Percentiles rank a stretch among this genome's conserved stretches.
Conservation (phyloP, 1,284 basidiomycete genomes). For the Gymnopus androsaceus region DNA sequence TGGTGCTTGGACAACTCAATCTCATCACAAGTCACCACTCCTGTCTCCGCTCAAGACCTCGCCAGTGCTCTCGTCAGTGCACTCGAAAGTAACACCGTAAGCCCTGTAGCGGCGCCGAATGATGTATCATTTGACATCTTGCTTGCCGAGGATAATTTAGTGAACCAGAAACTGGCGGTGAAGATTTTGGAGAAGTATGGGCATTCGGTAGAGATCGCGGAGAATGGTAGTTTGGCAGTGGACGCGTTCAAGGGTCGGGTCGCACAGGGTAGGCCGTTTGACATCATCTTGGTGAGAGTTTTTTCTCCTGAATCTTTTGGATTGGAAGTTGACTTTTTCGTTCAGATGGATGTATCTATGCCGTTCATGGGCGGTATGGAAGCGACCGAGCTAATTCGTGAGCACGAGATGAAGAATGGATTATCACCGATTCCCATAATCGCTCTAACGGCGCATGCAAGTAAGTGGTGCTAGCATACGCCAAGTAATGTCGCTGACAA, state of each 20-base stretch:
- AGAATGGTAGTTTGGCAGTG: constrained; percentile 92
- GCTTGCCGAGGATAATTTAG: constrained; percentile 97
- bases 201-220: constrained; percentile 94
- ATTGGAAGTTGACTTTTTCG: constrained; percentile 8
- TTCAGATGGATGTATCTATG: constrained; percentile 97
- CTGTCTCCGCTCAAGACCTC: constrained; percentile 86
- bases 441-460: constrained; percentile 90
- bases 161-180: constrained; percentile 96
- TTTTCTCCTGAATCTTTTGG: neutral
- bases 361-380: constrained; percentile 96
- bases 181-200: constrained; percentile 98
- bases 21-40: constrained; percentile 89
- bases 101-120: constrained; percentile 76
- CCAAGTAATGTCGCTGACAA: neutral
- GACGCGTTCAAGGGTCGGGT: constrained; percentile 84
- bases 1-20: constrained; percentile 93
- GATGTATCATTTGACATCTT: constrained; percentile 91
- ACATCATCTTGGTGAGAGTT: constrained; percentile 78
- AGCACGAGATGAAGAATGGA: constrained; percentile 78
- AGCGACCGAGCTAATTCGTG: constrained; percentile 79
- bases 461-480: constrained; percentile 46
- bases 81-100: constrained; percentile 89
- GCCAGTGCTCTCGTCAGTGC: constrained; percentile 92
- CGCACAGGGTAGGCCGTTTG: constrained; percentile 73
- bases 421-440: constrained; percentile 88